A percentile compares a stretch with the other conserved stretches of the same genome.
Conservation (phyloP, 176 grass and related monocot genomes). For the Musa schizocarpa region DNA sequence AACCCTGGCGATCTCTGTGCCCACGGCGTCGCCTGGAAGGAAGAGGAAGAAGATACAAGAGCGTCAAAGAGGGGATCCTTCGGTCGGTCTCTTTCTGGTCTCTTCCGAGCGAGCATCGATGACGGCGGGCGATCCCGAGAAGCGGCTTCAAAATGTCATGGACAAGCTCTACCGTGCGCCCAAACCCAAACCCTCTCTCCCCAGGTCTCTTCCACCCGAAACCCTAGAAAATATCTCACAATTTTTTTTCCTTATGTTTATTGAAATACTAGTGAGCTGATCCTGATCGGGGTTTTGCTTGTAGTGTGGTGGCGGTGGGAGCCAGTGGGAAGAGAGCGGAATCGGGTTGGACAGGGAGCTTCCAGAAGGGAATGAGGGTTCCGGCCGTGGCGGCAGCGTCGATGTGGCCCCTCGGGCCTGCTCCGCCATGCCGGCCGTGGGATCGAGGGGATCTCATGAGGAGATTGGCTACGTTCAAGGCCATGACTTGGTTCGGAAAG, state of each 20-base stretch:
- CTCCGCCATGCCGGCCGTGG: constrained; percentile 76
- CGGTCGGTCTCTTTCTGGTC: not conserved
- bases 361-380: constrained; percentile 45
- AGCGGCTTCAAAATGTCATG: constrained; percentile 84
- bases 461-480: constrained; percentile 75
- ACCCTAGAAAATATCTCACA: not conserved
- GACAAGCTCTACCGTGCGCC: constrained; percentile 88
- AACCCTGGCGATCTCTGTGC: too few relatives aligned
- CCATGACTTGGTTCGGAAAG: constrained; percentile 99
- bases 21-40: too few relatives aligned
- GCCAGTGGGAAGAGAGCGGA: constrained; percentile 20
- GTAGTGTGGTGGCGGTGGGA: constrained; percentile 18
- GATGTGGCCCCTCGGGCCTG: constrained; percentile 25
- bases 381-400: constrained; percentile 33
- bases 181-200: constrained; percentile 38
- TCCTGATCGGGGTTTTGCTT: constrained; percentile 23
- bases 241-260: not conserved
- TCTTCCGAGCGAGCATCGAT: not conserved
- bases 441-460: constrained; percentile 75
- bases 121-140: constrained; percentile 43
- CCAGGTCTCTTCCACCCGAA: constrained; percentile 33
- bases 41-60: too few relatives aligned
- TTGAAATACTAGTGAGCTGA: not conserved
- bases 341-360: constrained; percentile 34
- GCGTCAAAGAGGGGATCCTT: too few relatives aligned